Base-by-base conservation (phyloP, 106 monocot genomes). In the Dendrobium chrysotoxum region DNA sequence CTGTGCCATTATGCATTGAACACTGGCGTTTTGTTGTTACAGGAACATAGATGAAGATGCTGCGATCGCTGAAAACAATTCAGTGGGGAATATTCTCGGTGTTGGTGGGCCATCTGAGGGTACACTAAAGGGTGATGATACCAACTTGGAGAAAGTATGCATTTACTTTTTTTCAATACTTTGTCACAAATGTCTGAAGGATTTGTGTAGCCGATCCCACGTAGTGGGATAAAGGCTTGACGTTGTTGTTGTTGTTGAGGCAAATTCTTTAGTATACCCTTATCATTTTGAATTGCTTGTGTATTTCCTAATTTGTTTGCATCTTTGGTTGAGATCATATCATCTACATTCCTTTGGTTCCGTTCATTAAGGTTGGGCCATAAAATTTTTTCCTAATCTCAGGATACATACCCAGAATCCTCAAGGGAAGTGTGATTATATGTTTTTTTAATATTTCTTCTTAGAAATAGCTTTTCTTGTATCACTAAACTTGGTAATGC, bases 11-110 rank as follows among this genome's bases (percentile, higher is more conserved):
- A 41, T 40, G 21, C 41, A 41, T 40, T 75, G 39, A 75, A 75
- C 38, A 31, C 47, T 28, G 47, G 8, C 44, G 55, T 80, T 71
- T 30, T 35, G 18, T 75, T 28, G 70, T 82, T 79, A 78, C 81
- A 98, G 98, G 84, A 87, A 91, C 76, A 88, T 91, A 81, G 92
- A 95, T 65, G 87, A 85, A 76, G 95, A 89, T 85, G 76, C 61
- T 78, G 17, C 76, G 9, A 20, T 44, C 72, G 85, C 87, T 12
- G 50, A 50, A 79, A 86, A 86, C 28, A 84, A 84, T 74, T 85
- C 83, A 81, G 65, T 76, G 54, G 83, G 72, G 42, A 84, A 84
- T 75, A 83, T 86, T 81, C 75, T 78, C 45, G 45, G 5, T 50
- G 82, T 72, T 77, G 54, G 25, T 73, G 81, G 68, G 58, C 47